Evolutionary conservation across 129 eudicot genomes (phyloP).

Genomic region (Flaveria brownii): DNA sequence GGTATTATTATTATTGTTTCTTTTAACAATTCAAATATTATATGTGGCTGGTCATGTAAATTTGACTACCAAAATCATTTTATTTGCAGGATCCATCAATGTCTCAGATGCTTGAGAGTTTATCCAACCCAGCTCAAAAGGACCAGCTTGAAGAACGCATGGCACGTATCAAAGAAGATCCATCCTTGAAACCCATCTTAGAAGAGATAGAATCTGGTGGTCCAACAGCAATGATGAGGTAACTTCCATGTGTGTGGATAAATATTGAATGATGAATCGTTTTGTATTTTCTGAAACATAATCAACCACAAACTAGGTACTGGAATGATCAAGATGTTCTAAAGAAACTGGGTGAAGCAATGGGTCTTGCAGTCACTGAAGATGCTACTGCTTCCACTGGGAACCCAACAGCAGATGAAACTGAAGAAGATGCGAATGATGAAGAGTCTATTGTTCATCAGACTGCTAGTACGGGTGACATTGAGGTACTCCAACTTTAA

Average conservation of each 20-base stretch:
- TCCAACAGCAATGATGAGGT: constrained; percentile 99
- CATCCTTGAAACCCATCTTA: constrained; percentile 80
- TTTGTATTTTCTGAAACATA: neutral
- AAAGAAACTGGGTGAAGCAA: constrained; percentile 90
- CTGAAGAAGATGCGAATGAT: constrained; percentile 66
- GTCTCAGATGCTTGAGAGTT: constrained; percentile 89
- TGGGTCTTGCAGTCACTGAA: constrained; percentile 81
- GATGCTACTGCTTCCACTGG: constrained; percentile 61
- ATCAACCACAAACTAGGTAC: constrained; percentile 35
- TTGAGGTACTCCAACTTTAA: constrained; percentile 52
- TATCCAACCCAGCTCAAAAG: constrained; percentile 74
- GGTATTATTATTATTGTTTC: no score
- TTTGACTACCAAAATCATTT: no score
- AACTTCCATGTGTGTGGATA: neutral
- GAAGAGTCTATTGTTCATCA: constrained; percentile 92
- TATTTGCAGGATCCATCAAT: constrained; percentile 95
- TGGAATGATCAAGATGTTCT: constrained; percentile 88
- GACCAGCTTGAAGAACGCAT: constrained; percentile 89
- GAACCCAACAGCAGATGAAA: constrained; percentile 52
- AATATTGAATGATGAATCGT: neutral
- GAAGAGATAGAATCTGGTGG: constrained; percentile 95
- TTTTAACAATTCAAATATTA: no score
- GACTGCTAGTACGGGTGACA: constrained; percentile 87
- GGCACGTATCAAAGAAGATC: constrained; percentile 87
- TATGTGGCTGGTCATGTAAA: no score